A percentile compares a stretch with the other conserved stretches of the same genome.
These are phyloP conservation scores for Pythium apleroticum DNA, from an alignment of 352 stramenopile genomes.

Conservation along the genomic window DNA sequence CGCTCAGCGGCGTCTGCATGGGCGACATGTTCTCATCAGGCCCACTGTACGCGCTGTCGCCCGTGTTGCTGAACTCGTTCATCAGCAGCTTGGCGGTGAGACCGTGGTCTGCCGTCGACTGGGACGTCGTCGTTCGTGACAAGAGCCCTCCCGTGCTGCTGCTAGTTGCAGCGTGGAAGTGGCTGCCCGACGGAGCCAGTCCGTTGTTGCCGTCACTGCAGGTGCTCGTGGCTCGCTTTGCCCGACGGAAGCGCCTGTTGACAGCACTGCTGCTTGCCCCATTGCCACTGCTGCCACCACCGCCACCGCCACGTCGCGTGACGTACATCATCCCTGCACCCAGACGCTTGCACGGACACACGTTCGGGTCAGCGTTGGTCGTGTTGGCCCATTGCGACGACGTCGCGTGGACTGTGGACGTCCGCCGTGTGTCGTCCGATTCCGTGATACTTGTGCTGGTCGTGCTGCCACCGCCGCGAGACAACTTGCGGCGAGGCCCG, in stretches of 20 bases:
- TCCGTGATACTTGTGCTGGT: neutral
- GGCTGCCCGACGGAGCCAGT: neutral
- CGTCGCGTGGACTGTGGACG: constrained; percentile 19
- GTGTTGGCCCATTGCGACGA: constrained; percentile 31
- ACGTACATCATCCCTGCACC: constrained; percentile 36
- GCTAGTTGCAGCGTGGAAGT: neutral
- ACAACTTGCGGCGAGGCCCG: constrained; percentile 23
- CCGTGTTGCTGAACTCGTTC: constrained; percentile 28
- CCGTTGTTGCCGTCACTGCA: neutral
- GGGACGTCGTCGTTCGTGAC: neutral
- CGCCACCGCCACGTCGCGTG: constrained; percentile 13
- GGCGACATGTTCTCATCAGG: constrained; percentile 12
- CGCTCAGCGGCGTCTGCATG: constrained; percentile 15
- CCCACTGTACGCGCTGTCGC: constrained; percentile 11
- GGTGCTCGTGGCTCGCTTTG: constrained; percentile 27
- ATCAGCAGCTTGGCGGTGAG: constrained; percentile 28
- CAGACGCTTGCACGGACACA: constrained; percentile 51
- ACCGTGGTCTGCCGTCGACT: constrained; percentile 10
- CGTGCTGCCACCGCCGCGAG: constrained; percentile 2
- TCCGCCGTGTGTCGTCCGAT: constrained; percentile 8
- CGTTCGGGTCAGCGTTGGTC: constrained; percentile 21
- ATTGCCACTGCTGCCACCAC: constrained; percentile 6
- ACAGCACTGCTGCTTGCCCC: neutral
- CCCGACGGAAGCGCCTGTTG: constrained; percentile 45
- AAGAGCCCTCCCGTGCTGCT: neutral